Evolutionary conservation across 805 yeast species (phyloP), one percentile per base, ranked within the genome.

Genomic region (Myxozyma nipponensis): DNA sequence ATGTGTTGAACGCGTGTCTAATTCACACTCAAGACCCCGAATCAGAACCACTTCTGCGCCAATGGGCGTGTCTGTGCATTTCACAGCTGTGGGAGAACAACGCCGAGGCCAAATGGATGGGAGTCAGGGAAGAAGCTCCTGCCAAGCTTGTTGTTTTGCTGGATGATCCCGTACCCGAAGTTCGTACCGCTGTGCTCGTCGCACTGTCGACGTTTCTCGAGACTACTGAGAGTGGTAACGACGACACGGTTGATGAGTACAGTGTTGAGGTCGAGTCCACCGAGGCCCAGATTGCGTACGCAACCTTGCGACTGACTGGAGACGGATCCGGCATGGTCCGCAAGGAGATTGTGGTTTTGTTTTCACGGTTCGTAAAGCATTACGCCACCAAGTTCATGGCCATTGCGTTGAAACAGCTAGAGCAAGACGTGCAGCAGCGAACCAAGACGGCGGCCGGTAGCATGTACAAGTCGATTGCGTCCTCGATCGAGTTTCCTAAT

Each of bases 81-180:
- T 81, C 93, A 0, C 91, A 86, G 61, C 69, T 89, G 24, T 84
- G 93, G 82, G 74, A 74, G 54, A 77, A 77, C 40, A 81, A 84
- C 58, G 77, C 84, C 0, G 89, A 87, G 47, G 89, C 90, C 10
- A 83, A 84, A 62, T 78, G 80, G 74, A 75, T 85, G 22, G 80
- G 83, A 23, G 75, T 79, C 58, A 79, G 82, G 57, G 83, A 81
- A 49, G 84, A 84, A 0, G 76, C 79, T 22, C 67, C 84, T 15
- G 78, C 74, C 21, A 76, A 76, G 57, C 61, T 91, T 25, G 65
- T 81, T 28, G 71, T 71, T 22, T 69, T 86, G 36, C 73, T 89
- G 17, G 78, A 77, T 55, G 98, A 93, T 64, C 96, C 97, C 0
- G 88, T 91, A 42, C 96, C 98, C 0, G 98, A 93, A 66, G 95